Evolutionary conservation across 176 grass and related monocot species (phyloP).

Genomic region (Saccharum spontaneum): DNA sequence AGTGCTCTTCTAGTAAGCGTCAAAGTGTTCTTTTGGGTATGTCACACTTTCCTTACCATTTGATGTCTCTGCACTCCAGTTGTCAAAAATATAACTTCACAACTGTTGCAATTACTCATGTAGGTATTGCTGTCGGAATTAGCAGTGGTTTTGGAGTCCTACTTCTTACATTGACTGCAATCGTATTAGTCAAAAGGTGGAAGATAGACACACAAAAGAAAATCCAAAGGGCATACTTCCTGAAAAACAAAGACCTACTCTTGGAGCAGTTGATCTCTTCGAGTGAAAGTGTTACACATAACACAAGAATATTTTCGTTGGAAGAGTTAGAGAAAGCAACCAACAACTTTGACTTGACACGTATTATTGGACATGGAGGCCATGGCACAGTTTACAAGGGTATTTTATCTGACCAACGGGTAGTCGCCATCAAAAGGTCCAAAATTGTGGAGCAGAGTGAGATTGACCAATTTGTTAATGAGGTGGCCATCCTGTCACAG

Average conservation of each 20-base stretch:
- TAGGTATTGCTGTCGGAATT: constrained; percentile 35
- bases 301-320: constrained; percentile 51
- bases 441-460: constrained; percentile 50
- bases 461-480: constrained; percentile 60
- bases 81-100: constrained; percentile 9
- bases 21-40: constrained; percentile 34
- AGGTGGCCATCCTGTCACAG: constrained; percentile 52
- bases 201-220: constrained; percentile 31
- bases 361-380: constrained; percentile 48
- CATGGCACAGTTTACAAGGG: constrained; percentile 62
- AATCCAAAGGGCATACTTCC: constrained; percentile 35
- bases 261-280: constrained; percentile 34
- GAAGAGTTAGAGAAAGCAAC: constrained; percentile 61
- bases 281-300: constrained; percentile 31
- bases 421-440: constrained; percentile 59
- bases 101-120: constrained; percentile 17
- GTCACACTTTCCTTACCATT: neutral
- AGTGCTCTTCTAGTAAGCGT: constrained; percentile 25
- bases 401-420: constrained; percentile 33
- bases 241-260: constrained; percentile 39
- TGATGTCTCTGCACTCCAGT: neutral
- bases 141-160: constrained; percentile 41
- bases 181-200: constrained; percentile 14
- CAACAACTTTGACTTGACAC: constrained; percentile 36
- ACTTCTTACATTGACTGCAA: constrained; percentile 15